A percentile compares a stretch with the other conserved stretches of the same genome.
These are phyloP conservation scores for Mycena indigotica DNA, from an alignment of 768 basidiomycete genomes.

Conservation along the genomic window DNA sequence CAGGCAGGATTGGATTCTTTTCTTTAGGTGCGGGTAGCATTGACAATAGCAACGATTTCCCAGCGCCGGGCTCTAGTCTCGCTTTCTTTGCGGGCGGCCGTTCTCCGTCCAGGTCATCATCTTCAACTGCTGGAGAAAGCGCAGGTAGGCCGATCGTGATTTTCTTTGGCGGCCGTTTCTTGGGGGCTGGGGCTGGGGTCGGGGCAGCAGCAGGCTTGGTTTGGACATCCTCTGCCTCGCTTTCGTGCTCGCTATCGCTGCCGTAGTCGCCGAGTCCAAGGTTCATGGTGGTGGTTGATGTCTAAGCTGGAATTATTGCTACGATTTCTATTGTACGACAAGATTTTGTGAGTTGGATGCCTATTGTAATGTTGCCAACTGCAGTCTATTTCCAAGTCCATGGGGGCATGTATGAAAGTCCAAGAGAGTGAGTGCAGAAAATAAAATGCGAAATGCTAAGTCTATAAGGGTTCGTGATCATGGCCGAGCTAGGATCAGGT, in stretches of 20 bases:
- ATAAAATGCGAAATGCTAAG: slow-evolving; percentile 12
- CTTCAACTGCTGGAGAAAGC: slow-evolving; percentile 40
- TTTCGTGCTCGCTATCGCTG: slow-evolving; percentile 66
- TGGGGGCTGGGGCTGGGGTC: slow-evolving; percentile 31
- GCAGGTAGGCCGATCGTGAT: slow-evolving; percentile 61
- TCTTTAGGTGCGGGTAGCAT: slow-evolving; percentile 80
- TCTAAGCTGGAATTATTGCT: too few relatives aligned
- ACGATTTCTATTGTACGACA: slow-evolving; percentile 13
- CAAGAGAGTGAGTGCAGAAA: too few relatives aligned
- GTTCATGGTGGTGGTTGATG: slow-evolving; percentile 43
- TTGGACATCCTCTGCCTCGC: slow-evolving; percentile 33
- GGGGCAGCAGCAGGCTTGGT: slow-evolving; percentile 4
- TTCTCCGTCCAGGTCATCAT: slow-evolving; percentile 40
- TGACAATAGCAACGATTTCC: slow-evolving; percentile 62
- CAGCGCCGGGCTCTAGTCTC: slow-evolving; percentile 55
- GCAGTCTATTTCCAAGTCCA: slow-evolving; percentile 20
- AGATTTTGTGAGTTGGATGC: slow-evolving; percentile 7
- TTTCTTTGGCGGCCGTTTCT: slow-evolving; percentile 56
- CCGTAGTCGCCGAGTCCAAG: slow-evolving; percentile 79
- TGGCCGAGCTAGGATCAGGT: slow-evolving; percentile 44
- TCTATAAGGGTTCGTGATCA: slow-evolving; percentile 30
- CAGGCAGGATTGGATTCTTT: slow-evolving; percentile 42
- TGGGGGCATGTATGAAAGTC: slow-evolving; percentile 12
- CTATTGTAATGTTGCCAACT: slow-evolving; percentile 15
- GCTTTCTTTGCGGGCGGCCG: slow-evolving; percentile 62